Evolutionary conservation across 805 yeast species (phyloP).

Genomic region (Grigorovia humatica): DNA sequence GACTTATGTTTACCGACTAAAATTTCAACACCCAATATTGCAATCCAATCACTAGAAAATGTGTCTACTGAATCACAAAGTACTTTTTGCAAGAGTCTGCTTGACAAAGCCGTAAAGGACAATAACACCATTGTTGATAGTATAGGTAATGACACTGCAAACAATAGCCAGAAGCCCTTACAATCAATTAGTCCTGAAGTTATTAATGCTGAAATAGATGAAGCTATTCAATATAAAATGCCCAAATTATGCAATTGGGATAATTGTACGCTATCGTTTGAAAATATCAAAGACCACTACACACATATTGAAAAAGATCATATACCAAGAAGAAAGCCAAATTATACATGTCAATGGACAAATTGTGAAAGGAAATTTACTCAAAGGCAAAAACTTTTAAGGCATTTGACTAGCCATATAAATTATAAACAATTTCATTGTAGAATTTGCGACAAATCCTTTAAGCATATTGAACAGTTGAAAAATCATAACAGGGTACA

Average conservation of each 20-base stretch:
- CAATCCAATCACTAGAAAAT: not conserved
- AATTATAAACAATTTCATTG: slow-evolving; percentile 74
- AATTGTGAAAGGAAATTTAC: slow-evolving; percentile 64
- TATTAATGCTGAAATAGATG: not conserved
- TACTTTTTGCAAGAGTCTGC: no score
- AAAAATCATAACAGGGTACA: slow-evolving; percentile 76
- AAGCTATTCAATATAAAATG: not conserved
- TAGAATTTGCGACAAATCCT: slow-evolving; percentile 51
- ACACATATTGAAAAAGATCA: slow-evolving; percentile 61
- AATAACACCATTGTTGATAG: not conserved
- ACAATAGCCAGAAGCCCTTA: not conserved
- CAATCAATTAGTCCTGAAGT: not conserved
- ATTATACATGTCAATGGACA: slow-evolving; percentile 67
- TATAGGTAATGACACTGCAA: not conserved
- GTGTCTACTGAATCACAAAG: not conserved
- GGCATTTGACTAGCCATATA: slow-evolving; percentile 87
- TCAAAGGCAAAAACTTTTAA: slow-evolving; percentile 78
- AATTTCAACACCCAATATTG: not conserved
- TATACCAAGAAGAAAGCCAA: slow-evolving; percentile 63
- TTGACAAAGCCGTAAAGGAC: not conserved
- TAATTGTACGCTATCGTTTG: slow-evolving; percentile 42
- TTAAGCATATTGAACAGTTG: slow-evolving; percentile 69
- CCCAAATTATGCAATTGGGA: slow-evolving; percentile 20
- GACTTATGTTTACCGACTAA: not conserved
- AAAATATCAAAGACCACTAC: slow-evolving; percentile 50